phyloP scores from a whole-genome alignment of 345 rosid species.

The Melaleuca alternifolia region DNA sequence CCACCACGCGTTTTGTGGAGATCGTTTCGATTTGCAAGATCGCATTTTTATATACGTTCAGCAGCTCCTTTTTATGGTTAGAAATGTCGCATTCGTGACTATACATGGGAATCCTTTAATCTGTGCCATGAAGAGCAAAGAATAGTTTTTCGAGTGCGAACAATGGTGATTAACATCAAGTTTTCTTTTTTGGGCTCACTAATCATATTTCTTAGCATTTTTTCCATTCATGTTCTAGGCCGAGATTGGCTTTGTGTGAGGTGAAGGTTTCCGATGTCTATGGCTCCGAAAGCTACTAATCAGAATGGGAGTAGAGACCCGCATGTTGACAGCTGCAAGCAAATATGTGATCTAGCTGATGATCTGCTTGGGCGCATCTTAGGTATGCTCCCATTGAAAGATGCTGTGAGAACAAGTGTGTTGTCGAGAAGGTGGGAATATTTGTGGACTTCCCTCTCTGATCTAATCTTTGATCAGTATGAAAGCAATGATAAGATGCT shows the following conservation, averaged over 20 bases:
- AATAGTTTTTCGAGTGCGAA: not conserved
- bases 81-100: not conserved
- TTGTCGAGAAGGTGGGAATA: conserved; percentile 3
- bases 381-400: not conserved
- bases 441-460: conserved; percentile 1
- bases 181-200: too few species aligned
- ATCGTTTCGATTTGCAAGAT: not conserved
- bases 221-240: not conserved
- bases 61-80: not conserved
- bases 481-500: not conserved
- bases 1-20: too few species aligned
- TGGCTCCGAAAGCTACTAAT: not conserved
- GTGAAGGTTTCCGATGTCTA: not conserved
- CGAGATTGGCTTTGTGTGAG: not conserved
- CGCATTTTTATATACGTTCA: not conserved
- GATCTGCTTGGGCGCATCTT: not conserved
- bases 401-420: not conserved
- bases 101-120: not conserved
- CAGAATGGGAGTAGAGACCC: too few species aligned
- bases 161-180: not conserved
- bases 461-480: not conserved
- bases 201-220: not conserved
- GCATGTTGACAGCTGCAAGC: not conserved
- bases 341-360: not conserved
- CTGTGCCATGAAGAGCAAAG: not conserved